Base-by-base conservation (phyloP, 1,284 basidiomycete species). In the Puccinia horiana region DNA sequence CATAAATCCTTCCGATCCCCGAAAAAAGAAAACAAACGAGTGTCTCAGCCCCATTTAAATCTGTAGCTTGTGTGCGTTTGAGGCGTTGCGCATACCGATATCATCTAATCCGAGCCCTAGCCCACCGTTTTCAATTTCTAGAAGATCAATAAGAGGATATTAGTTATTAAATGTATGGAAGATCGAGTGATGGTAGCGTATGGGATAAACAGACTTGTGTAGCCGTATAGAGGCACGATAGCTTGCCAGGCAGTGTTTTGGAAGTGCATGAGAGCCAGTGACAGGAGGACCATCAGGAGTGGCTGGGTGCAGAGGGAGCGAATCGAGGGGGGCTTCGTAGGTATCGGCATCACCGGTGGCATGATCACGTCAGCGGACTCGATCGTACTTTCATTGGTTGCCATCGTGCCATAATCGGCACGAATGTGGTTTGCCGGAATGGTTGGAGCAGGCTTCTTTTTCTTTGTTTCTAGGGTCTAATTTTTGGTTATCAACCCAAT, bases 231-330 rank as follows among this genome's bases (percentile, higher is more conserved):
- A 23, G 78, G 78, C 4, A 81, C 58, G 26, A 63, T 47, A 23
- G 69, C 78, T 32, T n/a, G 35, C 69, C 67, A 61, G n/a, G 78
- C 78, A 72, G 29, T 47, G 49, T 81, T 81, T n/a, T 73, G 67
- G 40, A 81, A 72, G 40, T 81, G 67, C 49, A 73, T 73, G 40
- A 73, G 20, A 2, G 35, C 44, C n/a, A 73, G 72, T 16, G 67
- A 49, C 16, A 81, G 56, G 23, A 81, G 37, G 3, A 81, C n/a
- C 63, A 73, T 81, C 52, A 81, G 18, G 23, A 81, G 52, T 29
- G 78, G 78, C 32, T 40, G 44, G 54, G 78, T 81, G 63, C 67
- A 73, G 23, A 81, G 69, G 23, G 78, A 81, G 29, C 78, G 52
- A 12, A 81, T 73, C 18, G 67, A 61, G n/a, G 54, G 78, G 47